phyloP scores from a whole-genome alignment of 495 filamentous ascomycete species.

The Daldinia concentrica region DNA sequence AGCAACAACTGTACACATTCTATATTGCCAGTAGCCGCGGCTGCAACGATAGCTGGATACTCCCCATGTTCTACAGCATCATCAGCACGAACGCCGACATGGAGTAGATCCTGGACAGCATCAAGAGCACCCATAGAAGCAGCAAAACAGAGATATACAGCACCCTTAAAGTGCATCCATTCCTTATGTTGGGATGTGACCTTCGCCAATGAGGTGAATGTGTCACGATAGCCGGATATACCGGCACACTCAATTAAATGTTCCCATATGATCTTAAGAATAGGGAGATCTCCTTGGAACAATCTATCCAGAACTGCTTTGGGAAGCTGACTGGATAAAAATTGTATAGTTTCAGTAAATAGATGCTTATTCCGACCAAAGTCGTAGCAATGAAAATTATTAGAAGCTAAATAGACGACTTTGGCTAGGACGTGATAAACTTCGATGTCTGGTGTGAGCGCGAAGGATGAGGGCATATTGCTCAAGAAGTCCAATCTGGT shows the following conservation, averaged over 20 bases:
- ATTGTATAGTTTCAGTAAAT: not conserved
- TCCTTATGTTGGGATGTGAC: not conserved
- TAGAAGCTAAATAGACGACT: not conserved
- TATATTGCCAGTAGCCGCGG: not conserved
- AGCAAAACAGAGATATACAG: not conserved
- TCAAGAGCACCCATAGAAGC: not conserved
- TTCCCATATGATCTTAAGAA: not conserved
- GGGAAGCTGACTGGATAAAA: not conserved
- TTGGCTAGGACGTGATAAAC: not conserved
- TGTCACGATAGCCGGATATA: not conserved
- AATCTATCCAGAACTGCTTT: not conserved
- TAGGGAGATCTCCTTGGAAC: not conserved
- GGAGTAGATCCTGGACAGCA: not conserved
- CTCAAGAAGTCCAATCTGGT: not conserved
- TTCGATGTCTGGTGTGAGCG: not conserved
- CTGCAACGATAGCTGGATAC: not conserved
- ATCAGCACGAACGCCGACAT: not conserved
- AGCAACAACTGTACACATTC: not conserved
- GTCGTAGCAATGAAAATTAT: not conserved
- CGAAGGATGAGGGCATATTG: not conserved
- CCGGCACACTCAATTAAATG: not conserved
- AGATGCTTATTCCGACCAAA: not conserved
- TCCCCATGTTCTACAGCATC: not conserved
- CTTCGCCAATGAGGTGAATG: not conserved
- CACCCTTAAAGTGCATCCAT: not conserved